Evolutionary conservation across 75 land plant genomes (phyloP).

Genomic region (Azolla pinnata): DNA sequence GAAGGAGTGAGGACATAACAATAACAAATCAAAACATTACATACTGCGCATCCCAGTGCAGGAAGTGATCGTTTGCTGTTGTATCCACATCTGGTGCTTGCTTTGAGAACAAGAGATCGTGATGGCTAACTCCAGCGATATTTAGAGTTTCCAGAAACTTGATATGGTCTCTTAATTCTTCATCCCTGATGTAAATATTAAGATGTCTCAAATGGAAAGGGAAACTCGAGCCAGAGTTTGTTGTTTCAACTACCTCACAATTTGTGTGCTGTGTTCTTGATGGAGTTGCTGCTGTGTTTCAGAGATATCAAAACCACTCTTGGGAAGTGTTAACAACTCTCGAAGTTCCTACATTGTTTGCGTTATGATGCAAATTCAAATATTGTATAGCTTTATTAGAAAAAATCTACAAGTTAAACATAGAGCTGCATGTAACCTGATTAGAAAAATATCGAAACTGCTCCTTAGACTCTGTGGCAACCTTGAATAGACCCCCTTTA

Average conservation of each 20-base stretch:
- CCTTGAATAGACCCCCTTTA: constrained; percentile 92
- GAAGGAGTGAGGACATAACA: background rate
- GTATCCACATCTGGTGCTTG: constrained; percentile 48
- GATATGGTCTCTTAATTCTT: constrained; percentile 48
- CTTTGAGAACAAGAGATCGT: constrained; percentile 82
- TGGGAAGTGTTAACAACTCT: constrained; percentile 75
- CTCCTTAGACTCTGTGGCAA: constrained; percentile 84
- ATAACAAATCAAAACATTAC: background rate
- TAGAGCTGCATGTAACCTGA: too few species aligned
- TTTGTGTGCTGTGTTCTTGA: constrained; percentile 72
- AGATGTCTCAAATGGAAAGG: background rate
- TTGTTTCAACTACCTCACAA: constrained; percentile 35
- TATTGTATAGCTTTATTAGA: background rate
- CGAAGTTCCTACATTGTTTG: constrained; percentile 55
- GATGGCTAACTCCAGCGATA: constrained; percentile 91
- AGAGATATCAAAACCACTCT: constrained; percentile 86
- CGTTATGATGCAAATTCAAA: background rate
- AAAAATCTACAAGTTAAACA: background rate
- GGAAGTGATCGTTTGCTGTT: constrained; percentile 28
- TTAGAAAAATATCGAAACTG: constrained; percentile 93
- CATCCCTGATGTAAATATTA: constrained; percentile 37
- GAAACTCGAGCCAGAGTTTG: background rate
- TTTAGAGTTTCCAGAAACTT: constrained; percentile 56
- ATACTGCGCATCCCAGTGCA: constrained; percentile 26
- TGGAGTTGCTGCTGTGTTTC: constrained; percentile 83